Conservation (phyloP, 805 yeast genomes). For the Candida nitratophila region DNA sequence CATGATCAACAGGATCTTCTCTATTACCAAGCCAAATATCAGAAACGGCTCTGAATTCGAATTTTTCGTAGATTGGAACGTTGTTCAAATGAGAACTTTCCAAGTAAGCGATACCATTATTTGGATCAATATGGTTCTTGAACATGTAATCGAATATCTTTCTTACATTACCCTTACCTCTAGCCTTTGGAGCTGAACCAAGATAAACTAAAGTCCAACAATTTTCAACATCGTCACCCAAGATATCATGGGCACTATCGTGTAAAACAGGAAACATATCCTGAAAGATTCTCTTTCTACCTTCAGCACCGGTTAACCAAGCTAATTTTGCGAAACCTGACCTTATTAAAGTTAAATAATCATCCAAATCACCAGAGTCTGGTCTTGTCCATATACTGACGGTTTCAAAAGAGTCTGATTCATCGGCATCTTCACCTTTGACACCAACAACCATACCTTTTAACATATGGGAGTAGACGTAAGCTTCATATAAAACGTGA, state of each 20-base stretch:
- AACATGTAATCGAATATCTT: constrained; percentile 43
- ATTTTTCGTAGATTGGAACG: constrained; percentile 45
- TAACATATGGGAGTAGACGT: constrained; percentile 41
- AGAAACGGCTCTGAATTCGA: constrained; percentile 42
- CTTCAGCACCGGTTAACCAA: constrained; percentile 39
- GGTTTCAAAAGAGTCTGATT: constrained; percentile 36
- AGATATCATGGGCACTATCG: constrained; percentile 37
- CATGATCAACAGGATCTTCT: constrained; percentile 21
- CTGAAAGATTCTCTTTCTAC: constrained; percentile 41
- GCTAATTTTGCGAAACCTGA: constrained; percentile 48
- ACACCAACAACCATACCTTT: constrained; percentile 45
- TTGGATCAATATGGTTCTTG: constrained; percentile 35
- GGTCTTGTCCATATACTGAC: constrained; percentile 51
- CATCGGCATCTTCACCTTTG: constrained; percentile 33
- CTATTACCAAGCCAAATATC: constrained; percentile 37
- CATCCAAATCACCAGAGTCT: constrained; percentile 34
- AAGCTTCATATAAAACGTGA: constrained; percentile 40
- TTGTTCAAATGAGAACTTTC: constrained; percentile 41
- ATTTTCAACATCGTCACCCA: constrained; percentile 31
- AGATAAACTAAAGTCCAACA: constrained; percentile 26
- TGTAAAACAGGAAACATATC: constrained; percentile 46
- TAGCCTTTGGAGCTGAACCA: constrained; percentile 33
- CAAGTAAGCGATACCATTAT: constrained; percentile 35
- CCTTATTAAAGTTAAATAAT: constrained; percentile 39
- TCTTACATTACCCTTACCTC: constrained; percentile 52